phyloP scores from a whole-genome alignment of 2,329 filamentous ascomycete species.

The Dactylonectria macrodidyma region DNA sequence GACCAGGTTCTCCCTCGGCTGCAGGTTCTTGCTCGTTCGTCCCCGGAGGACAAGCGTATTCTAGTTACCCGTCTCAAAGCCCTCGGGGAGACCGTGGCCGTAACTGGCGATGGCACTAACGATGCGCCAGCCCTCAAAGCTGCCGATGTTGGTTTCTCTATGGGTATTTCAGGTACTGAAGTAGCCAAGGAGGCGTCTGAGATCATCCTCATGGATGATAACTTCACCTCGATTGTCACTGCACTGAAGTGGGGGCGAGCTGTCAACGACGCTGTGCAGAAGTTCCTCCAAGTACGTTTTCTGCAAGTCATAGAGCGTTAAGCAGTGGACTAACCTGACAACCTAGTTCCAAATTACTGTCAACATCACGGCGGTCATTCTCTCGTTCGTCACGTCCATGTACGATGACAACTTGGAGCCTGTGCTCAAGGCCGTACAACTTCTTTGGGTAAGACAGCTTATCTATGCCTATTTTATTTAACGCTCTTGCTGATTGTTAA shows the following conservation, averaged over 20 bases:
- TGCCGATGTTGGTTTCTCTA: constrained; percentile 76
- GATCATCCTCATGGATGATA: constrained; percentile 76
- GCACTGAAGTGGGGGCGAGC: constrained; percentile 74
- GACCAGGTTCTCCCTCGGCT: constrained; percentile 71
- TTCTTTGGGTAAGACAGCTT: constrained; percentile 69
- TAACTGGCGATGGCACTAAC: constrained; percentile 76
- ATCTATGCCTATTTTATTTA: background rate
- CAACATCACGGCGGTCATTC: constrained; percentile 76
- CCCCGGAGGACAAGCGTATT: constrained; percentile 77
- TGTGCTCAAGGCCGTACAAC: constrained; percentile 75
- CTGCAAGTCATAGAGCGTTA: background rate
- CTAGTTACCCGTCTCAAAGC: constrained; percentile 75
- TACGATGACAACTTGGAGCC: constrained; percentile 68
- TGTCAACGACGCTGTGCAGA: constrained; percentile 75
- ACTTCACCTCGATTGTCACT: constrained; percentile 76
- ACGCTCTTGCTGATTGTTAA: background rate
- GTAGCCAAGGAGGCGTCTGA: constrained; percentile 77
- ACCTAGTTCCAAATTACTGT: constrained; percentile 76
- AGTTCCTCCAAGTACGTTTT: constrained; percentile 69
- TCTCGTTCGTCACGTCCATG: constrained; percentile 75
- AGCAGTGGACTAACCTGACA: background rate
- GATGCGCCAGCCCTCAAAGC: constrained; percentile 75
- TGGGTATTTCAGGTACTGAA: constrained; percentile 77
- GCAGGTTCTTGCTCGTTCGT: constrained; percentile 77
- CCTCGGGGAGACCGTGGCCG: constrained; percentile 75